Evolutionary conservation across 495 filamentous ascomycete species (phyloP), one percentile per base, ranked within the genome.

Genomic region (Clavariopsis aquatica): DNA sequence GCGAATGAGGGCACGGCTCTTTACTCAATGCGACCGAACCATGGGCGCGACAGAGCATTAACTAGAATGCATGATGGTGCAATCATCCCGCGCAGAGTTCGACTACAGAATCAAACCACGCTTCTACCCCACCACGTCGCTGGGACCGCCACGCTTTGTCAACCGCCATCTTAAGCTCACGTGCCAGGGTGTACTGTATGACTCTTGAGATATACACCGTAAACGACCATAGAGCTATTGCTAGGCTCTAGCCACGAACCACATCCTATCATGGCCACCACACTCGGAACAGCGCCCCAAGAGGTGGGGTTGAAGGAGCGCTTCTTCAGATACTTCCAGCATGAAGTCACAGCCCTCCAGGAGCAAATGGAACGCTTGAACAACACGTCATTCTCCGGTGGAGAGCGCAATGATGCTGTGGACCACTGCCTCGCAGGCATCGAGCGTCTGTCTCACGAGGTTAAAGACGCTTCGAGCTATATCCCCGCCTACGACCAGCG

Each of bases 311-410:
- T 86, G 49, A 92, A 91, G 54, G 87, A 90, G 68, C 81, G 82
- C 9, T 93, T 95, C 79, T 90, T 91, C 73, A 85, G 85, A 64
- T 86, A 89, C 72, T 94, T 93, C 66, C 87, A 89, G 62, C 81
- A 85, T 74, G 83, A 87, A 73, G 85, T 88, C 64, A 85, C 83
- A 15, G 87, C 78, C 34, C 74, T 90, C 0, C 85, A 87, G 70
- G 79, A 85, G 69, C 79, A 85, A 56, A 88, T 89, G 75, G 79
- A 81, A 28, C 77, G 76, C 9, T 78, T 89, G 4, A 76, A 77
- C 13, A 77, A 78, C 66, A 81, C 79, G 7, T 74, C 79, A 8
- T 67, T 84, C 1, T 73, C 83, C 4, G 83, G 81, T 38, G 81
- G 82, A 19, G 84, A 87, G 68, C 82, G 84, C 52, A 78, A 80